Conservation (phyloP, 1,139 yeast species). For the Arxiozyma heterogenica region DNA sequence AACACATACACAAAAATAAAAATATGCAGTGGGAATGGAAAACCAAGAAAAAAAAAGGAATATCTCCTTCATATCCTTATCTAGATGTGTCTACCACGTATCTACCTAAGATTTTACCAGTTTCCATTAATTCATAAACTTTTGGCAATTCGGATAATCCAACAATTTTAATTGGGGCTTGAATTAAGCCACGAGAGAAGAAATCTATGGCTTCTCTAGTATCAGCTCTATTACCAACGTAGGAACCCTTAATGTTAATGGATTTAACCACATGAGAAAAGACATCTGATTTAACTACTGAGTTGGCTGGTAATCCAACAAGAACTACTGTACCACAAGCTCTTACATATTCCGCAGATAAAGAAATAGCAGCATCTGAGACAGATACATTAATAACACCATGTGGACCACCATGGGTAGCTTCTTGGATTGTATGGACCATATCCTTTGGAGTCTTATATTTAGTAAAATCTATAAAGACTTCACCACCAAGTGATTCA, state of each 20-base stretch:
- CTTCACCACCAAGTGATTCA: slow-evolving; percentile 57
- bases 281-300: slow-evolving; percentile 54
- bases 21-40: too few relatives aligned
- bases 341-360: slow-evolving; percentile 57
- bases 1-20: too few relatives aligned
- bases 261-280: slow-evolving; percentile 60
- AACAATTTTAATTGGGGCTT: slow-evolving; percentile 61
- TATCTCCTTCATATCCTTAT: slow-evolving; percentile 19
- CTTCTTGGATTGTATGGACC: slow-evolving; percentile 44
- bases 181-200: slow-evolving; percentile 59
- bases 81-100: slow-evolving; percentile 65
- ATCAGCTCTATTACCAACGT: slow-evolving; percentile 76
- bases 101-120: slow-evolving; percentile 65
- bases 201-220: slow-evolving; percentile 69
- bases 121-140: slow-evolving; percentile 59
- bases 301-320: slow-evolving; percentile 69
- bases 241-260: slow-evolving; percentile 58
- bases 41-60: too few relatives aligned
- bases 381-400: slow-evolving; percentile 69
- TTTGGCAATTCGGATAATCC: slow-evolving; percentile 56
- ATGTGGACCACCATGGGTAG: slow-evolving; percentile 66
- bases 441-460: slow-evolving; percentile 40
- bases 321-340: slow-evolving; percentile 62
- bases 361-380: slow-evolving; percentile 55
- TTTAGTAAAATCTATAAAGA: slow-evolving; percentile 53